Evolutionary conservation across 805 yeast genomes (phyloP), one percentile per base, ranked within the genome.

Genomic region (Saccharomycopsis sp.): DNA sequence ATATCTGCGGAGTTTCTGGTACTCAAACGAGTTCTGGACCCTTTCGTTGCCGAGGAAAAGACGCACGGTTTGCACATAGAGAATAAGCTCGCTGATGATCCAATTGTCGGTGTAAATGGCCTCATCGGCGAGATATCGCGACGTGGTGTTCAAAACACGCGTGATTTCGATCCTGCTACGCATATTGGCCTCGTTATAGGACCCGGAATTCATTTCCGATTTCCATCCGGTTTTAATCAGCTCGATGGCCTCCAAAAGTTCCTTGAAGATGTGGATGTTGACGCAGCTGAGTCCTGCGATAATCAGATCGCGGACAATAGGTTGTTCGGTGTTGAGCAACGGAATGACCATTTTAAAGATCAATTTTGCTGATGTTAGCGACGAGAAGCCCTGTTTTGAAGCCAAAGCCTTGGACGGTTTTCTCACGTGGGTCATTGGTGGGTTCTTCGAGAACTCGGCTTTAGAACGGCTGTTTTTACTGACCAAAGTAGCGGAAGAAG

Each of bases 261-360:
- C 85, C 63, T 80, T 83, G 76, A 89, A 91, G 15, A 92, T 89
- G 70, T 94, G 94, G 60, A 92, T 84, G 69, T 94, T 94, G 70
- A 92, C 83, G 62, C 96, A 89, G 63, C 96, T 86, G 56, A 96
- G 71, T 0, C 98, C 98, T 1, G 86, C 75, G n/a, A 91, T 90
- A 15, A 92, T 84, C 0, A 97, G 94, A 63, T 92, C 97, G 61
- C 89, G 77, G 7, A 94, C 81, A 63, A 83, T 75, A 2, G 79
- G 77, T 60, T 88, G 89, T 1, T 84, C 82, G 0, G 91, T 83
- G 29, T 81, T 84, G 53, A 94, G 71, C 29, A 94, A 74, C 0
- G 97, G 97, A 44, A 90, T 75, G 0, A 90, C 92, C 86, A 94
- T 84, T 58, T 86, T 80, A 73, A 94, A 94, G 1, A 94, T 85